Evolutionary conservation across 768 basidiomycete species (phyloP), one percentile per base, ranked within the genome.

Genomic region (Mycena amicta): DNA sequence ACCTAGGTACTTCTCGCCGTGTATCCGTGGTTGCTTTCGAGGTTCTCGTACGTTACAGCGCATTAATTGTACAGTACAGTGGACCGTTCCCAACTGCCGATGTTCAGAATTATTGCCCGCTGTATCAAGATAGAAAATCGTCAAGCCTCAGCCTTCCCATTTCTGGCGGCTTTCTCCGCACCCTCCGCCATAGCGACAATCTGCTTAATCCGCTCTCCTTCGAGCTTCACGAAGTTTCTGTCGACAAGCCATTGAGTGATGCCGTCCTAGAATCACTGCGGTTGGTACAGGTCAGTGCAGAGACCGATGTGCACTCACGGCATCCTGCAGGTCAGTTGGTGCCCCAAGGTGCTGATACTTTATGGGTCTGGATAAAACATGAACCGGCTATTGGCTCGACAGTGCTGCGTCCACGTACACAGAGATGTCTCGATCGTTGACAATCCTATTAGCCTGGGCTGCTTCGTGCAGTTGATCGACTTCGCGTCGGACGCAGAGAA

Each of bases 211-310:
- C 79, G 86, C 55, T 81, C 78, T 89, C 89, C 93, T 65, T 89
- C 85, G 57, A 74, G 74, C 18, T 87, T 82, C 56, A 93, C 86
- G 41, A 90, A 70, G 18, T 81, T 79, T 31, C 90, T 79, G 59
- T 85, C 72, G 59, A 92, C 91, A 11, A 94, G 78, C 90, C 90
- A 92, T 23, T 90, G 88, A 74, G 88, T 87, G 33, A 93, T 77
- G n/a, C 74, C 84, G 66, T 93, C 90, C 60, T 61, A 23, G 1
- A 15, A 2, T 22, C 11, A 8, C 1, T 6, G n/a, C 50, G 18
- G n/a, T 50, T 37, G 50, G 15, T n/a, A 18, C 16, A 43, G 8
- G 12, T 33, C 26, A 4, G 29, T 6, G 4, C 11, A 6, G 18
- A 15, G 25, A 16, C 28, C 2, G 5, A n/a, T n/a, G 0, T 50